Conservation (phyloP, 2,329 filamentous ascomycete species). For the Diaporthe eres region DNA sequence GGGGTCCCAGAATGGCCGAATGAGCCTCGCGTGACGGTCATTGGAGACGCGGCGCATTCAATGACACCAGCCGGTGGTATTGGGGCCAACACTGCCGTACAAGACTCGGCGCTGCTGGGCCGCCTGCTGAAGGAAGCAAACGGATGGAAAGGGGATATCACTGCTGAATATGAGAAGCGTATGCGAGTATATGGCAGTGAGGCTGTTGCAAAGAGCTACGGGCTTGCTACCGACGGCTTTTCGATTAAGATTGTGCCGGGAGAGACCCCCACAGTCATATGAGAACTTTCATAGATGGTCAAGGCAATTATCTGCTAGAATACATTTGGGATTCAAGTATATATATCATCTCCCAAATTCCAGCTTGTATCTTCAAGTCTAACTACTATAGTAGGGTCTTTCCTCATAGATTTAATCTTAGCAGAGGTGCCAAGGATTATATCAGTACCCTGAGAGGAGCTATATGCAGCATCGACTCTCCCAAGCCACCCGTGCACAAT, state of each 20-base stretch:
- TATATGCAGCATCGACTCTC: too few relatives aligned
- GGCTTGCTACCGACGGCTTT: slow-evolving; percentile 58
- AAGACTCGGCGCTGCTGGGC: slow-evolving; percentile 68
- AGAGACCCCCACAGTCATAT: slow-evolving; percentile 36
- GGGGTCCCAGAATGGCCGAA: slow-evolving; percentile 74
- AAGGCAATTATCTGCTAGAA: too few relatives aligned
- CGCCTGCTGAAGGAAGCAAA: slow-evolving; percentile 65
- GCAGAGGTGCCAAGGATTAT: too few relatives aligned
- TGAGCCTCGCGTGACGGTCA: slow-evolving; percentile 69
- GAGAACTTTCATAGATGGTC: too few relatives aligned
- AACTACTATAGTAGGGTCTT: too few relatives aligned
- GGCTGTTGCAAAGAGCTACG: slow-evolving; percentile 69
- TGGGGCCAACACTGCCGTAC: slow-evolving; percentile 70
- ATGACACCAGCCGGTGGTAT: slow-evolving; percentile 72
- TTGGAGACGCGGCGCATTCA: slow-evolving; percentile 70
- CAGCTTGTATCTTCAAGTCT: too few relatives aligned
- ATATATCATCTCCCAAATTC: too few relatives aligned
- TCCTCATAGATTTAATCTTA: too few relatives aligned
- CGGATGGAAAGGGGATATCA: slow-evolving; percentile 67
- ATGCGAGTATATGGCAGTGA: slow-evolving; percentile 73
- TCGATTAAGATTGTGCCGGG: slow-evolving; percentile 62
- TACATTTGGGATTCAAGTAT: too few relatives aligned
- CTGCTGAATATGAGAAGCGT: slow-evolving; percentile 70
- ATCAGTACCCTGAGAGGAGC: too few relatives aligned
- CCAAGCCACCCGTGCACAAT: too few relatives aligned